Percentiles rank a stretch among this genome's conserved stretches.
phyloP scores from a whole-genome alignment of 208 protist species.

The Leishmania mexicana region DNA sequence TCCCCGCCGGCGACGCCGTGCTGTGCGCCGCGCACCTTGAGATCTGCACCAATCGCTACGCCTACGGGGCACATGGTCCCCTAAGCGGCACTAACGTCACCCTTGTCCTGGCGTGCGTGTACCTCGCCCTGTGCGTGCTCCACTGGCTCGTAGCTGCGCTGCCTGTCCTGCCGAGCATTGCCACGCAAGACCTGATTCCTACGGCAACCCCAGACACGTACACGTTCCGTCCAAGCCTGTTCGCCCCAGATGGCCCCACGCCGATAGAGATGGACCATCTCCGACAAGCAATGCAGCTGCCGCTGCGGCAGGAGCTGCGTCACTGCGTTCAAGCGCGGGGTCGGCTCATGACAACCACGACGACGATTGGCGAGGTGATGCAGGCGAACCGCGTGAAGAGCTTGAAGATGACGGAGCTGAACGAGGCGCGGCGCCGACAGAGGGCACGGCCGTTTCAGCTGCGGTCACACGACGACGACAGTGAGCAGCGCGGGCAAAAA shows the following conservation, averaged over 20 bases:
- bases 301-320: constrained; percentile 43
- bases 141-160: constrained; percentile 43
- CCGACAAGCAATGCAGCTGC: constrained; percentile 33
- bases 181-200: constrained; percentile 21
- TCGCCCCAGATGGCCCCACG: constrained; percentile 71
- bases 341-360: constrained; percentile 48
- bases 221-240: constrained; percentile 67
- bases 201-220: constrained; percentile 67
- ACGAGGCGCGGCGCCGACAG: constrained; percentile 27
- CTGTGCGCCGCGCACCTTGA: constrained; percentile 25
- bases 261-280: constrained; percentile 31
- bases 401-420: constrained; percentile 48
- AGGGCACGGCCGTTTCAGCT: constrained; percentile 13
- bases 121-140: constrained; percentile 44
- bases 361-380: constrained; percentile 82
- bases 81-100: constrained; percentile 15
- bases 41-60: constrained; percentile 23
- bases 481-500: neutral
- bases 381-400: constrained; percentile 64
- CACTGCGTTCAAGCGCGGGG: constrained; percentile 40
- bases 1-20: constrained; percentile 12
- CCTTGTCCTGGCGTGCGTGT: constrained; percentile 39
- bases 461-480: neutral
- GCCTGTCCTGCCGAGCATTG: constrained; percentile 35
- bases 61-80: constrained; percentile 19